These are phyloP conservation scores for Phytophthora syringae DNA, from an alignment of 352 stramenopile genomes.

Conservation along the genomic window DNA sequence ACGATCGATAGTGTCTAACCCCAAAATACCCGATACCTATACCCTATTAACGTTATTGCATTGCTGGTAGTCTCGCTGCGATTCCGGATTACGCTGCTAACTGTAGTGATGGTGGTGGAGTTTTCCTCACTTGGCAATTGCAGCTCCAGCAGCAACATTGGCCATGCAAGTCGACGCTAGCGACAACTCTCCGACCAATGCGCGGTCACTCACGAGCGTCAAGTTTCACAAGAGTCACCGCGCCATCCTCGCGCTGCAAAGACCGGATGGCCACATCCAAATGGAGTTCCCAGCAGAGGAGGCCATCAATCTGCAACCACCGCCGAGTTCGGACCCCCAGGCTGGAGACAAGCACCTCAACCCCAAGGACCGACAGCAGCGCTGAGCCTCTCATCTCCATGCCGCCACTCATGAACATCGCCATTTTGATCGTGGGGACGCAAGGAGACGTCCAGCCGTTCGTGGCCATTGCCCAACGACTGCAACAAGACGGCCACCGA, in stretches of 20 bases:
- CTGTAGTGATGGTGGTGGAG: not conserved
- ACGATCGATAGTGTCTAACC: not conserved
- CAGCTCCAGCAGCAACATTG: not conserved
- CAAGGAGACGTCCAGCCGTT: slow-evolving; percentile 83
- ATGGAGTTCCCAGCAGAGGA: slow-evolving; percentile 47
- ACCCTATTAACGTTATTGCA: no score
- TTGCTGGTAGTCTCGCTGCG: no score
- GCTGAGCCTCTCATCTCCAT: slow-evolving; percentile 8
- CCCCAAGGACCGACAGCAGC: not conserved
- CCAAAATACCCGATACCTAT: not conserved
- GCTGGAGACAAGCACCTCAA: not conserved
- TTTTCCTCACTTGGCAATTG: not conserved
- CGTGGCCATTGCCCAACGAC: slow-evolving; percentile 73
- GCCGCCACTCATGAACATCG: slow-evolving; percentile 56
- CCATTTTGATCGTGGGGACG: slow-evolving; percentile 89
- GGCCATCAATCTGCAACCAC: slow-evolving; percentile 22
- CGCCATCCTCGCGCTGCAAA: slow-evolving; percentile 23
- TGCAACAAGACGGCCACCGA: slow-evolving; percentile 85
- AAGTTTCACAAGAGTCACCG: slow-evolving; percentile 21
- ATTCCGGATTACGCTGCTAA: slow-evolving; percentile 25
- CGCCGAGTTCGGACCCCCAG: not conserved
- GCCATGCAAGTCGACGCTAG: slow-evolving; percentile 10
- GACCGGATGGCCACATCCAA: slow-evolving; percentile 46
- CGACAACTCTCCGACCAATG: not conserved
- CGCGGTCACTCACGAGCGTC: slow-evolving; percentile 6